Conservation (phyloP, 305 asterid genomes). For the Fraxinus sp. region DNA sequence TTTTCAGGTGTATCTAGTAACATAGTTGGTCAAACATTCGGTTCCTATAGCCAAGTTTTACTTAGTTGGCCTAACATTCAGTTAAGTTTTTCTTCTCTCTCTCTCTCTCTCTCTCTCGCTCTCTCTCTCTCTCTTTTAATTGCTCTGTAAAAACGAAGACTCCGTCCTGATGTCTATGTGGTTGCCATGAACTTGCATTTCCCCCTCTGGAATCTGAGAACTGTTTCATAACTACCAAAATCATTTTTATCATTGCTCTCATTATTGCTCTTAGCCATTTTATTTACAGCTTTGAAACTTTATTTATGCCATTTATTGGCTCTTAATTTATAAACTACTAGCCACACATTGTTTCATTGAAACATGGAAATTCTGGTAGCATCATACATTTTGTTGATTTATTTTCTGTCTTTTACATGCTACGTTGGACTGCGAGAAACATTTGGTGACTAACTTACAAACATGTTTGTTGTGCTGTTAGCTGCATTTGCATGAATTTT, state of each 20-base stretch:
- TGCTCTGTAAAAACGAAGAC: not conserved
- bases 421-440: not conserved
- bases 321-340: conserved; percentile 8
- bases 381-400: not conserved
- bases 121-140: too few species aligned
- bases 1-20: not conserved
- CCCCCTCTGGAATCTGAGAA: not conserved
- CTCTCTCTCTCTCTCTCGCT: not conserved
- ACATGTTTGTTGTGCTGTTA: not conserved
- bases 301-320: not conserved
- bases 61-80: conserved; percentile 2
- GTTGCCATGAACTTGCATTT: not conserved
- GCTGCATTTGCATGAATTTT: not conserved
- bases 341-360: conserved; percentile 1
- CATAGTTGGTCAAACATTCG: not conserved
- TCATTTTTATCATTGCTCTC: not conserved
- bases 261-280: not conserved
- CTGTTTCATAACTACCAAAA: not conserved
- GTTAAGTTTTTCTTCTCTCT: not conserved
- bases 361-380: not conserved
- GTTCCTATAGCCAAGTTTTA: not conserved
- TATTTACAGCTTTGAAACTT: not conserved
- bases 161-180: not conserved
- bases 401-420: not conserved
- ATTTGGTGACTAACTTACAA: not conserved